Base-by-base conservation (phyloP, 2,329 filamentous ascomycete genomes). In the Phoma herbarum region DNA sequence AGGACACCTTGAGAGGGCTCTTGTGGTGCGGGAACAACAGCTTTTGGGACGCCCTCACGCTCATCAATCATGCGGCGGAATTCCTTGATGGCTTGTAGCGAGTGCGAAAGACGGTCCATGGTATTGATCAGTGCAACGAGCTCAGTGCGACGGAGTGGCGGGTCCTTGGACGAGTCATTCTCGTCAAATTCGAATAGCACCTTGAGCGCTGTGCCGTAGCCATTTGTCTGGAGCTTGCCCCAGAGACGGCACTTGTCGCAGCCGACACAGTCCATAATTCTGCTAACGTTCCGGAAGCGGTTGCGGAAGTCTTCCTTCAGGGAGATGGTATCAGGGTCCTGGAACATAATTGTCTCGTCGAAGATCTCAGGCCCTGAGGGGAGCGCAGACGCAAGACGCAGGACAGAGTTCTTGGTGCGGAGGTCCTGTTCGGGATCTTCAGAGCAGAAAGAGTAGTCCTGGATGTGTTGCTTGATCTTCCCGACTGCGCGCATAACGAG, bases 221-320 rank as follows among this genome's bases (percentile, higher is more conserved):
- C 95, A 12, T 91, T 91, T 0, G 93, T 96, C 80, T 99, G 95
- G 35, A 99, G 81, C 80, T 99, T 99, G 47, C 95, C 95, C 95
- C 95, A 99, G 2, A 99, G 87, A 9, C 95, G 88, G 79, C 95
- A 99, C 81, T 99, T 99, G 81, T 99, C 95, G 78, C 95, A 99
- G 43, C 95, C 95, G 20, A 98, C 94, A 68, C 95, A 99, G 78
- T 99, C 95, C 95, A 99, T 99, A 64, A 98, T 85, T 39, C 95
- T 88, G 76, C 91, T 96, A 61, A 99, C 91, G 75, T 99, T 99
- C 74, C 95, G 88, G 84, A 99, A 99, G 16, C 95, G 91, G 77
- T 96, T 95, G 69, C 92, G 90, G 83, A 99, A 99, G 74, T 99
- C 95, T 74, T 98, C 94, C 77, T 98, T 99, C 57, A 99, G 81